These are phyloP conservation scores for Podila verticillata DNA, from an alignment of 192 early-diverging fungal genomes.

Conservation along the genomic window DNA sequence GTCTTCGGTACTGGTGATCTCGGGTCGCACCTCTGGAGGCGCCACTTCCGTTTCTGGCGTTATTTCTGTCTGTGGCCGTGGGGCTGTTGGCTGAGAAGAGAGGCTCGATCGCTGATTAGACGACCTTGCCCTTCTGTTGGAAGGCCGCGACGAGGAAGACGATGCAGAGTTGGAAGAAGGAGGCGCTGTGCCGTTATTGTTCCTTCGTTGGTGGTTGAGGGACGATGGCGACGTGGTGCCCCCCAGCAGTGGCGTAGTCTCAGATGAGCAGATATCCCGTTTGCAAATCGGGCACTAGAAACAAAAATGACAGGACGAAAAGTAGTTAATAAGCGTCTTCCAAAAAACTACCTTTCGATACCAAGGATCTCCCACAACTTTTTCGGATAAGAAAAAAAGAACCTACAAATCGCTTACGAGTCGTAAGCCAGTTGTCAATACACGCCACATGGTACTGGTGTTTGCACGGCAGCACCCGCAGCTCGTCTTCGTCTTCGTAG, in stretches of 20 bases:
- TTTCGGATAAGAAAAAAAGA: conserved; percentile 12
- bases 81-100: not conserved
- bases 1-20: not conserved
- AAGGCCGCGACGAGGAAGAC: conserved; percentile 2
- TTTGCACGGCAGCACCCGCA: conserved; percentile 84
- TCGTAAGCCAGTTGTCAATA: conserved; percentile 93
- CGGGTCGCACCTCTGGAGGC: too few relatives aligned
- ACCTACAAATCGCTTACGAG: conserved; percentile 86
- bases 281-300: conserved; percentile 57
- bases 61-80: not conserved
- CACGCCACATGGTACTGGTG: conserved; percentile 92
- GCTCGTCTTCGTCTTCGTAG: conserved; percentile 79
- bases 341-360: not conserved
- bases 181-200: not conserved
- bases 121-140: not conserved
- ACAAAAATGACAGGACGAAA: not conserved
- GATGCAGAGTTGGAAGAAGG: not conserved
- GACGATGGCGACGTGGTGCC: not conserved
- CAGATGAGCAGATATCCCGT: conserved; percentile 52
- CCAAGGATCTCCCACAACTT: not conserved
- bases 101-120: not conserved
- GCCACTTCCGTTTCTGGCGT: not conserved
- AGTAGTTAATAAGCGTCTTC: not conserved
- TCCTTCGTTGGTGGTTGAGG: not conserved
- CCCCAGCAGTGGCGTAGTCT: conserved; percentile 45